Conservation (phyloP, 192 early-diverging fungal genomes). For the Coemansia aciculifera region DNA sequence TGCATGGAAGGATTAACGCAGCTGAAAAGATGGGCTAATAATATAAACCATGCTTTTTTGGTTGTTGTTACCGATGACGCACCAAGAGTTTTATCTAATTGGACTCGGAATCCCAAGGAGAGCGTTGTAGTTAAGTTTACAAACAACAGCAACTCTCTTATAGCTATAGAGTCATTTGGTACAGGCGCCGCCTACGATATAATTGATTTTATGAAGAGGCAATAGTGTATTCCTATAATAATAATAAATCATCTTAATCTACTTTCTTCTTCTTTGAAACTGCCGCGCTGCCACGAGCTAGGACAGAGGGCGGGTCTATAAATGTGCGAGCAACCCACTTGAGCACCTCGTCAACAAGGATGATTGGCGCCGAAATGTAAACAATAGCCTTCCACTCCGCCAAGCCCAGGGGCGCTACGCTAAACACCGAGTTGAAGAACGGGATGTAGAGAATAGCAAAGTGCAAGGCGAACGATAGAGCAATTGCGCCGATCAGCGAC, state of each 20-base stretch:
- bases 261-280: constrained; percentile 19
- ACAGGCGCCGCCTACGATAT: background rate
- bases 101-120: background rate
- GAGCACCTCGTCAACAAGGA: constrained; percentile 88
- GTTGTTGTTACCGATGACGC: background rate
- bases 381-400: constrained; percentile 92
- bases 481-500: constrained; percentile 81
- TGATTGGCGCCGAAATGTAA: constrained; percentile 86
- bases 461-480: constrained; percentile 90
- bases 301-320: constrained; percentile 35
- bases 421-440: constrained; percentile 90
- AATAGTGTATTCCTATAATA: background rate
- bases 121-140: background rate
- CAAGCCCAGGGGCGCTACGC: constrained; percentile 81
- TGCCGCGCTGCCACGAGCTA: background rate
- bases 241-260: background rate
- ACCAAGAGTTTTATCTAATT: background rate
- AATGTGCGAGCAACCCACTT: constrained; percentile 72
- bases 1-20: background rate
- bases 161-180: background rate
- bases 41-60: background rate
- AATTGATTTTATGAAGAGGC: background rate
- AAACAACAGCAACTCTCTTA: background rate
- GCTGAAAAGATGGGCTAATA: background rate
- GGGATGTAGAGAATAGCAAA: constrained; percentile 97